Evolutionary conservation across 257 asterid genomes (phyloP), one percentile per base, ranked within the genome.

Genomic region (Datura wrightii): DNA sequence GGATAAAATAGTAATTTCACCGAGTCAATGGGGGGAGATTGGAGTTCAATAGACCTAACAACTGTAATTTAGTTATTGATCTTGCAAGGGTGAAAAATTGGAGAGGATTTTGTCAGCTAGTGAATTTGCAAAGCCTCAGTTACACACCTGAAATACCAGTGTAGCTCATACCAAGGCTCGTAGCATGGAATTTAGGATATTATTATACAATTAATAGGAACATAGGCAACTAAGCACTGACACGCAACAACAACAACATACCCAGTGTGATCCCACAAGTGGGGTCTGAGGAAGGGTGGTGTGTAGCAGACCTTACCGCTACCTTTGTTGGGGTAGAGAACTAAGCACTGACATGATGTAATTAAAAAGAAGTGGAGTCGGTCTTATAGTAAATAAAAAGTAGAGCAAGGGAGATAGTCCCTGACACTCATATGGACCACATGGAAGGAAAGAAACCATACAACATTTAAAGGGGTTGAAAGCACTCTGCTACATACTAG

Each of bases 1-100:
- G 53, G 37, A 15, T 16, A 69, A 69, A 41, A 39, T 69, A 69
- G 79, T 41, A 41, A 39, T 69, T 39, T 69, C 79, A 69, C 79
- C 0, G 34, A 69, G 79, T 69, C 15, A 8, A 3, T 19, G 46
- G 3, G 31, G 31, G 79, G 37, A 4, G 54, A 9, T 18, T 18
- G 37, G 55, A 42, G 79, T 41, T 39, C 53, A 69, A 18, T 69
- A 16, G 79, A 41, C 36, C 53, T 69, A 39, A 69, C 15, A 69
- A 70, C 54, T 42, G 15, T n/a, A 70, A 18, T 9, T 70, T 16
- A 42, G 37, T 70, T 67, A 39, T 42, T 18, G 55, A 70, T 70
- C 34, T 42, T 70, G 36, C 36, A 18, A 44, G 54, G 53, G 34
- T 69, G 53, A 69, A 69, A 69, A 16, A 34, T 41, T 39, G 52